Base-by-base conservation (phyloP, 306 rosid species). In the Rosa lucieae region DNA sequence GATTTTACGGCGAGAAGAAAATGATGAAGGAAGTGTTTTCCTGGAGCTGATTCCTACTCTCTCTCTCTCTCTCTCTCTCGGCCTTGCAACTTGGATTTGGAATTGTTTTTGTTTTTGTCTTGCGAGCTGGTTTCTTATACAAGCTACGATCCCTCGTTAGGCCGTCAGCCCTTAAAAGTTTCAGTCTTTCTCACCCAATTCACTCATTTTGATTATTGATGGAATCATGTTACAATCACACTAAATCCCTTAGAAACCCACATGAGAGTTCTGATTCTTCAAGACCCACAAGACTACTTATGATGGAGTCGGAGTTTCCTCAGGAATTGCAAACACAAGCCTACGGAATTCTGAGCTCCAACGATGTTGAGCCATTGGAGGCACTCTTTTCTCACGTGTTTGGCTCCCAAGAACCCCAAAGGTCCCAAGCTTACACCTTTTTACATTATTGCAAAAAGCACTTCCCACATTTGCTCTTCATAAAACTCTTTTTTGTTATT, bases 21-120 rank as follows among this genome's bases (percentile, higher is more conserved):
- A 86, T 10, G 88, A 79, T 35, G 93, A 89, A 67, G 85, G 56
- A 56, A 89, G 84, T 8, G 97, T n/a, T n/a, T n/a, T n/a, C n/a
- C n/a, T n/a, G n/a, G n/a, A n/a, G n/a, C n/a, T n/a, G n/a, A n/a
- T n/a, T n/a, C n/a, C n/a, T n/a, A n/a, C n/a, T n/a, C n/a, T n/a
- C n/a, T n/a, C n/a, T n/a, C n/a, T n/a, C n/a, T n/a, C n/a, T n/a
- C n/a, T n/a, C n/a, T n/a, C n/a, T n/a, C n/a, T n/a, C n/a, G 85
- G 23, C 86, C 90, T 77, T 94, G 98, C 70, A 79, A 32, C 29
- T 26, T 26, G 29, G 29, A 26, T 26, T 26, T 26, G 29, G 29
- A 26, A 26, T 26, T 26, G 29, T 26, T 26, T 26, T 26, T 26
- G 29, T 26, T 26, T 26, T 26, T 26, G 29, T 26, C 29, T 26